Percentiles rank a stretch among this genome's conserved stretches.
These are phyloP conservation scores for Cercospora canescens DNA, from an alignment of 2,329 filamentous ascomycete genomes.

Conservation along the genomic window DNA sequence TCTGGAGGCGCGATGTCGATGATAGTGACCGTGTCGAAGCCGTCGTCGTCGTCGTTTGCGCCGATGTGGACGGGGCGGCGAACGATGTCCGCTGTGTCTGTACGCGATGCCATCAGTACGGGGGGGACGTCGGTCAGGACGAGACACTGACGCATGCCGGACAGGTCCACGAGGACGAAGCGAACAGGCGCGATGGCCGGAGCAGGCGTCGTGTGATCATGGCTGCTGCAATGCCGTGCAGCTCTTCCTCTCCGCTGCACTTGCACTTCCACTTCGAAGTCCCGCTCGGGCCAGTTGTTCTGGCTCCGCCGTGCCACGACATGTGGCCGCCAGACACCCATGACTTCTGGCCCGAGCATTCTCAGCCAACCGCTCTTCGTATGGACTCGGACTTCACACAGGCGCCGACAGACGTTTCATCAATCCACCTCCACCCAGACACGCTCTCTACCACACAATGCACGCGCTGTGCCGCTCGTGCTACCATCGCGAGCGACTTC, in stretches of 20 bases:
- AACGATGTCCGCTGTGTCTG: conserved; percentile 23
- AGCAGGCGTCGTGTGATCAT: conserved; percentile 36
- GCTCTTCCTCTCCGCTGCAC: neutral
- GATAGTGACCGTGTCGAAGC: conserved; percentile 7
- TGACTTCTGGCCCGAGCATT: neutral
- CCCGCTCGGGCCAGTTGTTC: neutral
- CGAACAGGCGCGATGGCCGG: conserved; percentile 27
- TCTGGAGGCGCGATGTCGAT: neutral
- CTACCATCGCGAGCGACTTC: conserved; percentile 7
- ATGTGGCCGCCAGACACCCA: neutral
- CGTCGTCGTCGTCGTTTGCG: conserved; percentile 21
- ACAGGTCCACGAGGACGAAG: conserved; percentile 31
- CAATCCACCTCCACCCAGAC: conserved; percentile 7
- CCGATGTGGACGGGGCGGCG: conserved; percentile 20
- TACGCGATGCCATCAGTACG: neutral
- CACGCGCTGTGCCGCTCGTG: conserved; percentile 25
- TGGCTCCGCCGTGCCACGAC: neutral
- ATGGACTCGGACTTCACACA: conserved; percentile 15
- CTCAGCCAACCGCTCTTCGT: conserved; percentile 19
- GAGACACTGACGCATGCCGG: conserved; percentile 30
- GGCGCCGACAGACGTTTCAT: conserved; percentile 25
- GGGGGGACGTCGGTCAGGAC: neutral
- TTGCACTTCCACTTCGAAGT: neutral
- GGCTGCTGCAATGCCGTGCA: conserved; percentile 5
- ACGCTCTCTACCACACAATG: conserved; percentile 21